phyloP scores from a whole-genome alignment of 371 early-diverging fungal genomes.

The Lichtheimia corymbifera region DNA sequence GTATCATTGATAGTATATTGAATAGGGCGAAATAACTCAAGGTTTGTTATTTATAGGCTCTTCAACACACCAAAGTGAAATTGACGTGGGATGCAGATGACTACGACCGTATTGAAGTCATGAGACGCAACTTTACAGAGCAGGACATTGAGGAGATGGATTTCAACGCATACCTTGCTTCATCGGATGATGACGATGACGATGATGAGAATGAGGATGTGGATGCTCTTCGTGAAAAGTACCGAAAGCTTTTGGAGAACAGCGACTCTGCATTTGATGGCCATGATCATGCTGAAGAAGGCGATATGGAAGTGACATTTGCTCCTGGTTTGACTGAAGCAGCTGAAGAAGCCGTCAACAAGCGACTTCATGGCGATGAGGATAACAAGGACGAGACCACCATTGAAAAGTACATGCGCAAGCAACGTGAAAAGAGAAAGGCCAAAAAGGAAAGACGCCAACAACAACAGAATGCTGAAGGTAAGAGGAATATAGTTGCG shows the following conservation, averaged over 20 bases:
- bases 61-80: constrained; percentile 92
- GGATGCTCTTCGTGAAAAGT: constrained; percentile 61
- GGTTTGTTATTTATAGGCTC: constrained; percentile 50
- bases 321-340: constrained; percentile 87
- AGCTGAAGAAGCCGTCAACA: constrained; percentile 59
- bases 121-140: constrained; percentile 81
- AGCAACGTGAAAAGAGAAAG: constrained; percentile 79
- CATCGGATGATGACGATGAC: constrained; percentile 66
- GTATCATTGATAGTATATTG: background rate
- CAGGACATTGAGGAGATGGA: constrained; percentile 91
- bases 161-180: constrained; percentile 88
- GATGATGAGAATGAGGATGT: constrained; percentile 47
- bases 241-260: constrained; percentile 62
- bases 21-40: no score
- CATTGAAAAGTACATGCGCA: constrained; percentile 81
- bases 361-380: constrained; percentile 42
- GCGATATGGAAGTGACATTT: constrained; percentile 96
- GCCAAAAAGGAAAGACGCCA: constrained; percentile 55
- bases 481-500: no score
- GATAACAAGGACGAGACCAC: constrained; percentile 74
- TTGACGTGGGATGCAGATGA: constrained; percentile 98
- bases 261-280: constrained; percentile 36
- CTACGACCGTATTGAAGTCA: constrained; percentile 77
- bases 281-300: constrained; percentile 54
- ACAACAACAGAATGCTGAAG: constrained; percentile 33